Percentiles rank a stretch among this genome's conserved stretches.
phyloP scores from a whole-genome alignment of 768 basidiomycete species.

The Hirschioporus abietinus region DNA sequence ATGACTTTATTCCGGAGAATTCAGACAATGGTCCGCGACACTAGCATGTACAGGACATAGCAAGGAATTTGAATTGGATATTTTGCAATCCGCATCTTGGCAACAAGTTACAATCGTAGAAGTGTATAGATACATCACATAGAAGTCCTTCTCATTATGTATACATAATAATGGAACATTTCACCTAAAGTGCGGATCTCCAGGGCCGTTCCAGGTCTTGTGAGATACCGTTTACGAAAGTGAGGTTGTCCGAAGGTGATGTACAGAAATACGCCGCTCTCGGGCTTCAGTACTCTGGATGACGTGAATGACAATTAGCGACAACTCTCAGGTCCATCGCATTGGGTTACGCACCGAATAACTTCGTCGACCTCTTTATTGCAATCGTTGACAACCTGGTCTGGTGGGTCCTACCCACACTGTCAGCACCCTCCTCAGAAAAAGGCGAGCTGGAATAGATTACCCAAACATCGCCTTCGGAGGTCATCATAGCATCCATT shows the following conservation, averaged over 20 bases:
- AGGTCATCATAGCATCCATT: conserved; percentile 88
- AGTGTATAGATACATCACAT: background rate
- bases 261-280: conserved; percentile 63
- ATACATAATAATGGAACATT: conserved; percentile 80
- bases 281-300: conserved; percentile 55
- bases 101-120: background rate
- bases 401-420: conserved; percentile 58
- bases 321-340: background rate
- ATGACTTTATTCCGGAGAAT: background rate
- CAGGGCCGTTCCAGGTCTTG: conserved; percentile 48
- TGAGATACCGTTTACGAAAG: conserved; percentile 69
- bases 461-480: conserved; percentile 81
- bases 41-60: no score
- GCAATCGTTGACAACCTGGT: conserved; percentile 64
- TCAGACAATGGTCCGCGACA: background rate
- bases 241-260: conserved; percentile 89
- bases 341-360: conserved; percentile 42
- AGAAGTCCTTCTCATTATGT: conserved; percentile 44
- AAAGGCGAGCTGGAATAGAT: conserved; percentile 15
- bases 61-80: no score
- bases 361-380: conserved; percentile 74
- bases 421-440: background rate
- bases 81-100: no score
- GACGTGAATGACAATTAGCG: conserved; percentile 1
- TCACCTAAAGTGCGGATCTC: conserved; percentile 72